phyloP scores from a whole-genome alignment of 2,329 filamentous ascomycete species.

The Clonostachys rosea region DNA sequence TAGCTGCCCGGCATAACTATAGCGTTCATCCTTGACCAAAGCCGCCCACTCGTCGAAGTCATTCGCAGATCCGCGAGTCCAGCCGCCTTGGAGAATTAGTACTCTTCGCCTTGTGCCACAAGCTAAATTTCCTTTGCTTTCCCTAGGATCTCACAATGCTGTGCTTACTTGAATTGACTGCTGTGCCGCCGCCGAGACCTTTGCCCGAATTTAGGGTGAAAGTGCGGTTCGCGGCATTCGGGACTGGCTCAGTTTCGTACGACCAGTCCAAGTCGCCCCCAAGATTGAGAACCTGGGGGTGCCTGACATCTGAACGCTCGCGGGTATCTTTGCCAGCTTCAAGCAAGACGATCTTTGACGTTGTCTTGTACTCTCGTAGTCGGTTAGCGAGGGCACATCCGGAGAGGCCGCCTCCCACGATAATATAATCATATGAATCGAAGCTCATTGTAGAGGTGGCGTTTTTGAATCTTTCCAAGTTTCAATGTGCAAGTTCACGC shows the following conservation, averaged over 20 bases:
- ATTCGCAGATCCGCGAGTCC: constrained; percentile 33
- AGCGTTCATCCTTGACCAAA: constrained; percentile 27
- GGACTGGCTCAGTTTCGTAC: constrained; percentile 23
- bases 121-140: too few relatives aligned
- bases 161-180: constrained; percentile 27
- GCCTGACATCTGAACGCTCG: constrained; percentile 6
- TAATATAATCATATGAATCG: constrained; percentile 14
- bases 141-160: neutral
- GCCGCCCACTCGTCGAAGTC: constrained; percentile 40
- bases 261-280: constrained; percentile 25
- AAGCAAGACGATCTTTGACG: constrained; percentile 24
- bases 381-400: constrained; percentile 25
- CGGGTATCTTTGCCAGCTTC: constrained; percentile 26
- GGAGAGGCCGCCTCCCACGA: constrained; percentile 22
- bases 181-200: constrained; percentile 30
- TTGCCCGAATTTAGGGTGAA: constrained; percentile 24
- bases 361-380: constrained; percentile 9
- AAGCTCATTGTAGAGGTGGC: neutral
- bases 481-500: too few relatives aligned
- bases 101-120: neutral
- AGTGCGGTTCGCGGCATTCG: constrained; percentile 11
- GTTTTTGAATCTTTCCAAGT: too few relatives aligned
- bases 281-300: constrained; percentile 15
- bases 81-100: constrained; percentile 16
- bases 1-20: constrained; percentile 37